Percentiles rank a stretch among this genome's conserved stretches.
These are phyloP conservation scores for Diaporthe vexans DNA, from an alignment of 2,329 filamentous ascomycete species.

Conservation along the genomic window DNA sequence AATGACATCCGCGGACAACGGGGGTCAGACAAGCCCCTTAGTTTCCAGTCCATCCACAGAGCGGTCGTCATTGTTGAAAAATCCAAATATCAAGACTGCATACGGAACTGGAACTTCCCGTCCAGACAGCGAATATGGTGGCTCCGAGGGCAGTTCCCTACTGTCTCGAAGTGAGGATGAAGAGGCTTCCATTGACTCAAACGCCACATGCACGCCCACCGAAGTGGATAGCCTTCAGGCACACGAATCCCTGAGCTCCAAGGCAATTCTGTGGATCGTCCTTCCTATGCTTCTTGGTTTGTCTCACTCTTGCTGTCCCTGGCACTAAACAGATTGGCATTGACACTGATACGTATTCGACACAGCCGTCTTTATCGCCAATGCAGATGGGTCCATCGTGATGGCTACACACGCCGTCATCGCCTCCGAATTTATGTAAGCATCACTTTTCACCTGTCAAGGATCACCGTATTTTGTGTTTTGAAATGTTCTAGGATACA, in stretches of 20 bases:
- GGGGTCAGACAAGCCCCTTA: background rate
- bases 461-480: too few species aligned
- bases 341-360: background rate
- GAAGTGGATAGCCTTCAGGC: background rate
- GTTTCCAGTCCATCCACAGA: constrained; percentile 22
- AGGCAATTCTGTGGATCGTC: constrained; percentile 44
- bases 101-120: constrained; percentile 17
- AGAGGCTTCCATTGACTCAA: constrained; percentile 34
- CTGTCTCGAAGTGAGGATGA: constrained; percentile 17
- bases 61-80: constrained; percentile 26
- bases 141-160: constrained; percentile 11
- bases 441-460: too few species aligned
- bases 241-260: background rate
- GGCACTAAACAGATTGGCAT: background rate
- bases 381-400: constrained; percentile 74
- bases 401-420: constrained; percentile 76
- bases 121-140: constrained; percentile 8
- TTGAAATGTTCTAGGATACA: too few species aligned
- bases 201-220: background rate
- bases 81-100: background rate
- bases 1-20: constrained; percentile 21
- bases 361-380: constrained; percentile 74
- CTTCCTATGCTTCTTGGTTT: constrained; percentile 47
- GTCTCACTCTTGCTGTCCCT: background rate
- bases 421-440: constrained; percentile 68